phyloP scores from a whole-genome alignment of 2,329 filamentous ascomycete species.

The Laburnicola sp. region DNA sequence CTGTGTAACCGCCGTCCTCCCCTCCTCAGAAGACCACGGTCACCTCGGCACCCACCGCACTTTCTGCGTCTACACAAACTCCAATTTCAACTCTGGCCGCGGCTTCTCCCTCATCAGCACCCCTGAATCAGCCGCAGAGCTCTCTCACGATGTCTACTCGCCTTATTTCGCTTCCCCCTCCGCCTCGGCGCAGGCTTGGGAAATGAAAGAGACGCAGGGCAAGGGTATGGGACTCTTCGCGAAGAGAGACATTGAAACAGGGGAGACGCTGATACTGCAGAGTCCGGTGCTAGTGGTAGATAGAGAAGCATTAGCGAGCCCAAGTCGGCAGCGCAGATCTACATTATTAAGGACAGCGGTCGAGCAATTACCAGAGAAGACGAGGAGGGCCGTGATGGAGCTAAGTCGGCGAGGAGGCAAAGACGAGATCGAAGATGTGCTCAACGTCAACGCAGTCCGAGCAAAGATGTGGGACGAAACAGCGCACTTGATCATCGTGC shows the following conservation, averaged over 20 bases:
- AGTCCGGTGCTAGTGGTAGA: conserved; percentile 30
- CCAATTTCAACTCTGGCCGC: conserved; percentile 27
- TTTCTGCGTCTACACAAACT: conserved; percentile 36
- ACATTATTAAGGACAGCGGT: conserved; percentile 25
- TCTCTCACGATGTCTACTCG: conserved; percentile 21
- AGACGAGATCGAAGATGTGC: conserved; percentile 25
- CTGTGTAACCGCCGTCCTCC: conserved; percentile 23
- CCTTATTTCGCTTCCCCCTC: conserved; percentile 17
- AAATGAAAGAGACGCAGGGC: conserved; percentile 24
- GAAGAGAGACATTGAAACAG: conserved; percentile 23
- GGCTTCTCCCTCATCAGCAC: conserved; percentile 37
- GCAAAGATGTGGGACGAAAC: conserved; percentile 25
- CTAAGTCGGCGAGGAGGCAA: conserved; percentile 24
- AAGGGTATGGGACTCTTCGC: conserved; percentile 35
- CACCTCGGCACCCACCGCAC: conserved; percentile 11
- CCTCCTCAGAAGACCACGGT: conserved; percentile 10
- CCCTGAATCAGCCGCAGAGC: conserved; percentile 28
- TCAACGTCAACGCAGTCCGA: conserved; percentile 30
- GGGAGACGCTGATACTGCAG: conserved; percentile 29
- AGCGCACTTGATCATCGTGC: conserved; percentile 27
- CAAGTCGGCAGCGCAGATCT: conserved; percentile 11
- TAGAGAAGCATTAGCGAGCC: conserved; percentile 16
- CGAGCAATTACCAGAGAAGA: conserved; percentile 27
- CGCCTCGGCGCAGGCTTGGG: conserved; percentile 17
- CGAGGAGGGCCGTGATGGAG: conserved; percentile 15